Conservation (phyloP, 805 yeast genomes). For the Metschnikowia henanensis region DNA sequence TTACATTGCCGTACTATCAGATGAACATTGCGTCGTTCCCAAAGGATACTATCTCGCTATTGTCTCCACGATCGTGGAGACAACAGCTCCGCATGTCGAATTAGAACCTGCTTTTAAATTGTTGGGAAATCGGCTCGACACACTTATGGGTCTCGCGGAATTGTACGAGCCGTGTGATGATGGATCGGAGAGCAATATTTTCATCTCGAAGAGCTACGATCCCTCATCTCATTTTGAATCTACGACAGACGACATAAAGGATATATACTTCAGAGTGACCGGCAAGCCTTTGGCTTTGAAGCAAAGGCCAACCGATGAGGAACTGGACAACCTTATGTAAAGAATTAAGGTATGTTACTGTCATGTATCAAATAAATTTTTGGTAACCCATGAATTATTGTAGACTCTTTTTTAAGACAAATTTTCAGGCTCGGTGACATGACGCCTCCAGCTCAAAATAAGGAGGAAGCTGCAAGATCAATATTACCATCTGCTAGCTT, state of each 20-base stretch:
- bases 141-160: slow-evolving; percentile 93
- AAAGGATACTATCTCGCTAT: slow-evolving; percentile 90
- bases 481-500: slow-evolving; percentile 70
- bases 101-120: slow-evolving; percentile 92
- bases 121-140: slow-evolving; percentile 76
- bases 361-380: no score
- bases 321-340: slow-evolving; percentile 10
- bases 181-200: slow-evolving; percentile 78
- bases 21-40: slow-evolving; percentile 87
- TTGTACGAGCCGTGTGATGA: slow-evolving; percentile 83
- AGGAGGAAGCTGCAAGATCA: slow-evolving; percentile 81
- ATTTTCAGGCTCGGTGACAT: no score
- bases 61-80: slow-evolving; percentile 91
- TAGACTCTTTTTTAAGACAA: no score
- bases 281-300: slow-evolving; percentile 90
- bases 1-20: slow-evolving; percentile 86
- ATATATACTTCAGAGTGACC: slow-evolving; percentile 84
- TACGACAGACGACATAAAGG: slow-evolving; percentile 96
- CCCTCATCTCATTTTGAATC: slow-evolving; percentile 94
- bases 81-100: slow-evolving; percentile 89
- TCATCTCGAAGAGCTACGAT: slow-evolving; percentile 86
- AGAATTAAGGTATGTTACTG: no score
- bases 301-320: slow-evolving; percentile 61
- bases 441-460: no score
- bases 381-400: no score